Evolutionary conservation across 768 basidiomycete species (phyloP).

Genomic region (Tulasnella sp.): DNA sequence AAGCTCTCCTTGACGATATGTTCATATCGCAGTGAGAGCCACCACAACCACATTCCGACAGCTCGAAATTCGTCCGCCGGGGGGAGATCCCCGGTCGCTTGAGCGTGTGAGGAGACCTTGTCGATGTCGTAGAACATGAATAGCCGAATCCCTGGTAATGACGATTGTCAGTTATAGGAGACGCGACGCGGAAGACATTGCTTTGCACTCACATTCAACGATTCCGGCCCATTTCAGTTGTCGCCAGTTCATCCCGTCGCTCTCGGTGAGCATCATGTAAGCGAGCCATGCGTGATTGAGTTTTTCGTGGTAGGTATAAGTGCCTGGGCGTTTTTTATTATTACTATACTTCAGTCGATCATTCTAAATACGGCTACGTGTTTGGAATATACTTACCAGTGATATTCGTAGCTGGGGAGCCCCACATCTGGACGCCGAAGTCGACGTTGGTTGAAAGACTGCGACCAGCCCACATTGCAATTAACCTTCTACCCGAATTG

Average conservation of each 20-base stretch:
- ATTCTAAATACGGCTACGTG: no score
- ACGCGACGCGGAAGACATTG: background rate
- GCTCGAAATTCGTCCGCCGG: background rate
- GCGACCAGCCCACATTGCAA: no score
- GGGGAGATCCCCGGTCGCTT: background rate
- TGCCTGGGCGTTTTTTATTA: no score
- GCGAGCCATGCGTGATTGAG: constrained; percentile 15
- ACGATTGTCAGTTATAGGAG: no score
- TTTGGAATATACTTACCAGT: no score
- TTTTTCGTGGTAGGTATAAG: constrained; percentile 11
- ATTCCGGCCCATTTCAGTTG: constrained; percentile 6
- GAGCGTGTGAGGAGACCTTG: background rate
- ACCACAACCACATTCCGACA: constrained; percentile 8
- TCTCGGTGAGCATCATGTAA: constrained; percentile 18
- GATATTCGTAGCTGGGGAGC: no score
- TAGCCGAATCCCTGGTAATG: background rate
- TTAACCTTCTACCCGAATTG: no score
- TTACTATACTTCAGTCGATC: no score
- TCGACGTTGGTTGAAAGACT: no score
- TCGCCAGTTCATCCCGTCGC: constrained; percentile 9
- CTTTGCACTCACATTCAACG: background rate
- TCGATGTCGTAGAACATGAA: constrained; percentile 13
- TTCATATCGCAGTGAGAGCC: constrained; percentile 4
- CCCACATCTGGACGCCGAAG: no score
- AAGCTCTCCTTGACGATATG: constrained; percentile 2